These are phyloP conservation scores for Colletotrichum sp. DNA, from an alignment of 2,329 filamentous ascomycete species.

Conservation along the genomic window DNA sequence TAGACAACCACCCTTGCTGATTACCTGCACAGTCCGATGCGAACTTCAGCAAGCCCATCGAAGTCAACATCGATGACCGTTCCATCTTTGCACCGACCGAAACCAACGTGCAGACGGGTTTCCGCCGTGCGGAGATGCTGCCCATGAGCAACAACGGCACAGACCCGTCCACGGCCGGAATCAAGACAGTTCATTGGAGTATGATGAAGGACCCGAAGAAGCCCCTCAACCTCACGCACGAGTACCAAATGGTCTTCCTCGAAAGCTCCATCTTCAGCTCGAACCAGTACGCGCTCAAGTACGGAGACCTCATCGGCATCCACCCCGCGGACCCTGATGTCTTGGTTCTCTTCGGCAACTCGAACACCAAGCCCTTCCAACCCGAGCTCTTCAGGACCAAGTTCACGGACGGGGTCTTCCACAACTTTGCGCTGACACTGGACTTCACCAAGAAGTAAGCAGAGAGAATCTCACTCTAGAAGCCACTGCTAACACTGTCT, in stretches of 20 bases:
- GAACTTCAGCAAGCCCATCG: conserved; percentile 46
- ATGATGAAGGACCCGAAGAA: conserved; percentile 55
- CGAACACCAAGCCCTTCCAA: conserved; percentile 46
- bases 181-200: conserved; percentile 68
- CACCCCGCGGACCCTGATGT: conserved; percentile 38
- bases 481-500: neutral
- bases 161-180: conserved; percentile 54
- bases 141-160: conserved; percentile 53
- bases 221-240: conserved; percentile 62
- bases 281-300: conserved; percentile 60
- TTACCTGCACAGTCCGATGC: conserved; percentile 43
- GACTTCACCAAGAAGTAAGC: conserved; percentile 61
- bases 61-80: conserved; percentile 60
- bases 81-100: conserved; percentile 61
- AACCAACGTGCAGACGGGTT: conserved; percentile 58
- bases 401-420: conserved; percentile 55
- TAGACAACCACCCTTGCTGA: neutral
- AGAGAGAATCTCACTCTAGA: rapidly evolving
- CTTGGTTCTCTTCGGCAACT: conserved; percentile 51
- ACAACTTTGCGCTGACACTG: conserved; percentile 65
- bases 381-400: conserved; percentile 54
- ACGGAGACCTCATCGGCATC: conserved; percentile 54
- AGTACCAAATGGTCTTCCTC: conserved; percentile 62
- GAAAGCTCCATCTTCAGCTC: conserved; percentile 50
- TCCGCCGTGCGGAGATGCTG: conserved; percentile 64